A percentile compares a stretch with the other conserved stretches of the same genome.
Evolutionary conservation across 2,329 filamentous ascomycete genomes (phyloP).

Genomic region (Aspergillus quadrilineatus): DNA sequence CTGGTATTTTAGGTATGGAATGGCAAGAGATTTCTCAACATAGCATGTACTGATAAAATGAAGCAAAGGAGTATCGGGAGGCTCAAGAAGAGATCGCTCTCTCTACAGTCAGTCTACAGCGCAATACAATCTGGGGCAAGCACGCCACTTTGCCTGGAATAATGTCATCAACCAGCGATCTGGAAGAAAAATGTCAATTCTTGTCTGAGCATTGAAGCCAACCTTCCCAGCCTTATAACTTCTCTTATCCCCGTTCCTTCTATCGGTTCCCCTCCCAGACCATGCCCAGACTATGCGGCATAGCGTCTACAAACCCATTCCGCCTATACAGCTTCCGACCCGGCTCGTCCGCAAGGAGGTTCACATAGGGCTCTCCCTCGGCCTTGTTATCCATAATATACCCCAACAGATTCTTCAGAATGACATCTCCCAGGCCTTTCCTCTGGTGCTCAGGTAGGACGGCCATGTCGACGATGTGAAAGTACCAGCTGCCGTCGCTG

Average conservation of each 20-base stretch:
- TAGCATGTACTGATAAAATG: too few relatives aligned
- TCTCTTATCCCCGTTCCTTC: neutral
- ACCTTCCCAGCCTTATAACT: neutral
- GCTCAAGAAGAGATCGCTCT: too few relatives aligned
- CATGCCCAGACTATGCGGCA: constrained; percentile 42
- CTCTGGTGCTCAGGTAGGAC: constrained; percentile 52
- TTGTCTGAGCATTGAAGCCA: neutral
- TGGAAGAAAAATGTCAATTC: neutral
- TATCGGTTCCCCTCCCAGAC: constrained; percentile 9
- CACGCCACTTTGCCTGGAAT: too few relatives aligned
- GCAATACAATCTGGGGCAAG: too few relatives aligned
- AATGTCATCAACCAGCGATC: too few relatives aligned
- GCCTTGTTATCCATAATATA: constrained; percentile 45
- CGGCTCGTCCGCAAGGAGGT: constrained; percentile 47
- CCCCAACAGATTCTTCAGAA: constrained; percentile 46
- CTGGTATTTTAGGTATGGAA: too few relatives aligned
- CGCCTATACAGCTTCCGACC: constrained; percentile 47
- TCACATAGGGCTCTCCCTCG: constrained; percentile 41
- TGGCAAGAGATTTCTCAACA: too few relatives aligned
- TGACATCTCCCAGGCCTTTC: constrained; percentile 47
- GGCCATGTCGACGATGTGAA: constrained; percentile 52
- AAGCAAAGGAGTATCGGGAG: too few relatives aligned
- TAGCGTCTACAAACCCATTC: constrained; percentile 49
- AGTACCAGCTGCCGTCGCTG: constrained; percentile 55
- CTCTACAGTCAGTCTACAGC: too few relatives aligned